A percentile compares a stretch with the other conserved stretches of the same genome.
phyloP scores from a whole-genome alignment of 768 basidiomycete species.

The Lentinula boryana region DNA sequence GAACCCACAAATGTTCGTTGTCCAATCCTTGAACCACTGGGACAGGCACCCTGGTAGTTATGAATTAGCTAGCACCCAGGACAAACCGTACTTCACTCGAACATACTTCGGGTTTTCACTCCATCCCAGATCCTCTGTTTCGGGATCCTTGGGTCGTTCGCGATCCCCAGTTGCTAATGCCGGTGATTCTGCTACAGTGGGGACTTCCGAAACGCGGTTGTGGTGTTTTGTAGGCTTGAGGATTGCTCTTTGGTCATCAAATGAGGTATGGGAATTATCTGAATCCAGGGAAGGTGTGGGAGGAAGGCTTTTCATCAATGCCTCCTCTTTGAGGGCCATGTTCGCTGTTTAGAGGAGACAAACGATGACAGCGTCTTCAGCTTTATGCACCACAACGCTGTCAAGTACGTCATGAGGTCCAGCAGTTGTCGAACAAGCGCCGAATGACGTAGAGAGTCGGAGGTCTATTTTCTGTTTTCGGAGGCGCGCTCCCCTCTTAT shows the following conservation, averaged over 20 bases:
- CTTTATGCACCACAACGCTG: too few relatives aligned
- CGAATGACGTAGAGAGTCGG: too few relatives aligned
- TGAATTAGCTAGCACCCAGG: not conserved
- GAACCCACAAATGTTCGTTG: conserved; percentile 31
- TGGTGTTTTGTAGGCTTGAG: not conserved
- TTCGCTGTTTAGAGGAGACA: not conserved
- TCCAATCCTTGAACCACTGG: conserved; percentile 26
- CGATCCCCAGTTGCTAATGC: not conserved
- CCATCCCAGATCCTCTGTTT: not conserved
- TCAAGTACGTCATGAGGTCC: too few relatives aligned
- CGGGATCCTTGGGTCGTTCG: not conserved
- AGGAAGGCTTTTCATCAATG: not conserved
- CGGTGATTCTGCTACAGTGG: not conserved
- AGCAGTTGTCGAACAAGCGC: too few relatives aligned
- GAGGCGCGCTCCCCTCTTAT: too few relatives aligned
- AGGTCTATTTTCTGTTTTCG: too few relatives aligned
- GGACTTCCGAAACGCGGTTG: not conserved
- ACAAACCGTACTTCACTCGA: not conserved
- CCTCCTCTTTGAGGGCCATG: not conserved
- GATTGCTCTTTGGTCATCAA: not conserved
- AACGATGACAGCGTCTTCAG: not conserved
- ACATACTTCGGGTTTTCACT: not conserved
- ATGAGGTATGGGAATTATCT: not conserved
- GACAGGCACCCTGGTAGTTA: conserved; percentile 13
- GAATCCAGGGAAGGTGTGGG: not conserved